phyloP scores from a whole-genome alignment of 1,284 basidiomycete species.

The Boletellus dicymbophilus region DNA sequence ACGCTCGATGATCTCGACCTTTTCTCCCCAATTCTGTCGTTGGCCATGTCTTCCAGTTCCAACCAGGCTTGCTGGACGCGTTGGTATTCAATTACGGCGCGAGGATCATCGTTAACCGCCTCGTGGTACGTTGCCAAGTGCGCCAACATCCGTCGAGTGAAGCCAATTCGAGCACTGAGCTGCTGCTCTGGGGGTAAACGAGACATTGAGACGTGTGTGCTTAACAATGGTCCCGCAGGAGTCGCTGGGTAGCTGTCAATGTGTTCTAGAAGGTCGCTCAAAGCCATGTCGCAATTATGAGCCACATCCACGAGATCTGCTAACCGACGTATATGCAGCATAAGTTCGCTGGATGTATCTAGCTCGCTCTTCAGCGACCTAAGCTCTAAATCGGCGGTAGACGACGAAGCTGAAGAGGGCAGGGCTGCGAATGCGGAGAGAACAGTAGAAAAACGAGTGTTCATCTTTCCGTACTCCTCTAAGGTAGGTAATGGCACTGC shows the following conservation, averaged over 20 bases:
- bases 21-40: constrained; percentile 59
- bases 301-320: constrained; percentile 50
- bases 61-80: constrained; percentile 76
- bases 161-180: constrained; percentile 57
- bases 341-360: constrained; percentile 46
- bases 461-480: constrained; percentile 46
- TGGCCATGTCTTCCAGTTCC: constrained; percentile 78
- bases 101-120: constrained; percentile 51
- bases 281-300: constrained; percentile 62
- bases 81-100: constrained; percentile 57
- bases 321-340: constrained; percentile 55
- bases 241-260: constrained; percentile 72
- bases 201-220: constrained; percentile 44
- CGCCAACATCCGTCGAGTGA: constrained; percentile 55
- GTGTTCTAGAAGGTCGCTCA: constrained; percentile 82
- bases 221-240: constrained; percentile 53
- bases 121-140: constrained; percentile 44
- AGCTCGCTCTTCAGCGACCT: constrained; percentile 62
- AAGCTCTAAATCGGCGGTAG: constrained; percentile 53
- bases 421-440: constrained; percentile 47
- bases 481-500: constrained; percentile 52
- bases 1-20: constrained; percentile 68
- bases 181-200: constrained; percentile 62
- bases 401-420: constrained; percentile 43
- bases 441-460: constrained; percentile 47